A percentile compares a stretch with the other conserved stretches of the same genome.
phyloP scores from a whole-genome alignment of 1,139 yeast genomes.

The Pichia sp. region DNA sequence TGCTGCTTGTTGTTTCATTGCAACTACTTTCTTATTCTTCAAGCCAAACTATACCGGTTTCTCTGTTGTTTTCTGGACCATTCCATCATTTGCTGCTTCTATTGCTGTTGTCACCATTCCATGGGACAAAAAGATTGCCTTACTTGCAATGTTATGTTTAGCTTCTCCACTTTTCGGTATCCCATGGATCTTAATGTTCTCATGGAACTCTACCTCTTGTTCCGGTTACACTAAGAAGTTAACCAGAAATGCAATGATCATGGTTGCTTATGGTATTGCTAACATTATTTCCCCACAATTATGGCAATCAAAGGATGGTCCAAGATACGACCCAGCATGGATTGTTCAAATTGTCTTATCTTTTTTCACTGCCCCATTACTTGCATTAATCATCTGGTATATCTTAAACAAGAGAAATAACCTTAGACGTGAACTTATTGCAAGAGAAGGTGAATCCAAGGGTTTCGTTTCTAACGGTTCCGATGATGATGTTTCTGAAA shows the following conservation, averaged over 20 bases:
- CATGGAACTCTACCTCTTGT: conserved; percentile 37
- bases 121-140: conserved; percentile 41
- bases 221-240: conserved; percentile 43
- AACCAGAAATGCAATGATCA: conserved; percentile 40
- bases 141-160: conserved; percentile 41
- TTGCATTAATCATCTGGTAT: conserved; percentile 39
- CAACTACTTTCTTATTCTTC: conserved; percentile 22
- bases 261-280: conserved; percentile 40
- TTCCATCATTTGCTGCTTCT: conserved; percentile 45
- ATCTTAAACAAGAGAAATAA: conserved; percentile 40
- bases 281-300: conserved; percentile 48
- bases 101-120: conserved; percentile 44
- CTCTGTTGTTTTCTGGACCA: conserved; percentile 39
- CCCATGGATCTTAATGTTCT: conserved; percentile 42
- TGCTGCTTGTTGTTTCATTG: conserved; percentile 25
- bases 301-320: conserved; percentile 41
- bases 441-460: conserved; percentile 16
- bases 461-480: conserved; percentile 31
- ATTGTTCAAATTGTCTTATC: conserved; percentile 50
- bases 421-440: conserved; percentile 30
- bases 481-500: conserved; percentile 34
- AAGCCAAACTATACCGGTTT: conserved; percentile 34
- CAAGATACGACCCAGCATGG: conserved; percentile 50
- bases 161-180: conserved; percentile 41
- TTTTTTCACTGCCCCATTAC: conserved; percentile 41